These are phyloP conservation scores for Talaromyces sp. DNA, from an alignment of 2,329 filamentous ascomycete genomes.

Conservation along the genomic window DNA sequence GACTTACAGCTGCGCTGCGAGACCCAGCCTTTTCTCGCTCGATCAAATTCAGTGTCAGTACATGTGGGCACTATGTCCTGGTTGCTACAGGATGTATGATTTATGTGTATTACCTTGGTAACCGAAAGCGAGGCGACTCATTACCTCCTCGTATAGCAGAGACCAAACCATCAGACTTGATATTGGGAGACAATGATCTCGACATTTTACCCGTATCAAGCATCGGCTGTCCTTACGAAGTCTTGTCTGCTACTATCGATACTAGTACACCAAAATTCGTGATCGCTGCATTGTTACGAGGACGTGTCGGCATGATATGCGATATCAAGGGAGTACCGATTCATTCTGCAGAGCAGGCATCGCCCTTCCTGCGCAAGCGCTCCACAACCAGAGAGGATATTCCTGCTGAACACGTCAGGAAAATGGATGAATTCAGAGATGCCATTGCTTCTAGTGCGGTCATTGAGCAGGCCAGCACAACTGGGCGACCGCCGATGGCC, in stretches of 20 bases:
- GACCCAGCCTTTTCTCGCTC: slow-evolving; percentile 19
- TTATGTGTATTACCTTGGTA: slow-evolving; percentile 53
- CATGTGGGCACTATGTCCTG: slow-evolving; percentile 58
- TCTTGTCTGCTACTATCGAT: slow-evolving; percentile 62
- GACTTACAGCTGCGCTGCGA: slow-evolving; percentile 26
- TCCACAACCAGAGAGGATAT: slow-evolving; percentile 6
- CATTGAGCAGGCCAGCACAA: slow-evolving; percentile 3
- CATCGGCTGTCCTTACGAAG: slow-evolving; percentile 55
- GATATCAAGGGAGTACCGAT: slow-evolving; percentile 43
- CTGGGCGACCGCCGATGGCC: slow-evolving; percentile 20
- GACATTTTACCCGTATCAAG: slow-evolving; percentile 48
- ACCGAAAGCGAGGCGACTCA: slow-evolving; percentile 18
- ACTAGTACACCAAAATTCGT: slow-evolving; percentile 54
- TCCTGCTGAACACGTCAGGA: background rate
- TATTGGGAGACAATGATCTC: slow-evolving; percentile 29
- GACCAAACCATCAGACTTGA: slow-evolving; percentile 19
- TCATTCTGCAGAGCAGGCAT: slow-evolving; percentile 20
- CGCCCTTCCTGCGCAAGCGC: slow-evolving; percentile 6
- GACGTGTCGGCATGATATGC: slow-evolving; percentile 60
- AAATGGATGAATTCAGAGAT: slow-evolving; percentile 17
- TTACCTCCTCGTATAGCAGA: slow-evolving; percentile 4
- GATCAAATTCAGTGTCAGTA: slow-evolving; percentile 53
- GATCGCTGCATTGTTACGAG: slow-evolving; percentile 58
- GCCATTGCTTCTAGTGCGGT: slow-evolving; percentile 17
- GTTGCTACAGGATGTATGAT: slow-evolving; percentile 54